phyloP scores from a whole-genome alignment of 2,329 filamentous ascomycete genomes.

The Arthrobotrys sinensis region DNA sequence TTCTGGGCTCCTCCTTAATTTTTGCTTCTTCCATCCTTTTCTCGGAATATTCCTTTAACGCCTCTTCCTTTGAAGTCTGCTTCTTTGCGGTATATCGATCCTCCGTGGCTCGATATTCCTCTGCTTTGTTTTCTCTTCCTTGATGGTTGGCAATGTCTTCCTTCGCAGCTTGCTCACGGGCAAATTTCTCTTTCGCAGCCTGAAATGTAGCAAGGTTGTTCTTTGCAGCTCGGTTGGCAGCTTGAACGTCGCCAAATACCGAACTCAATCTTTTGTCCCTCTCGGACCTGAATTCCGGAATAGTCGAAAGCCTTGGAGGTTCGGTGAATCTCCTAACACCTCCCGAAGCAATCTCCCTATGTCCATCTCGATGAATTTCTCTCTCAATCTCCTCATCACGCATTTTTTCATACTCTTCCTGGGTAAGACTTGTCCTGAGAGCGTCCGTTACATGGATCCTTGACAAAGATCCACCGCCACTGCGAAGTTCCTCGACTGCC shows the following conservation, averaged over 20 bases:
- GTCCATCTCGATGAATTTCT: slow-evolving; percentile 4
- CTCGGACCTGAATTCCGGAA: background rate
- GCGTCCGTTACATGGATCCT: background rate
- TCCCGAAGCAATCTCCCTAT: background rate
- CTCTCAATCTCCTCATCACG: slow-evolving; percentile 5
- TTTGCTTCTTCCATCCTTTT: background rate
- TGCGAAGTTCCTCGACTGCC: background rate
- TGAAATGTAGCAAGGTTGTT: background rate
- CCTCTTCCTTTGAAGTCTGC: background rate
- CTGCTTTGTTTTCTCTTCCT: no score
- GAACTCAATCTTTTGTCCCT: background rate
- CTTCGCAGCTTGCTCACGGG: background rate
- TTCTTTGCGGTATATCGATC: background rate
- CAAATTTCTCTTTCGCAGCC: background rate
- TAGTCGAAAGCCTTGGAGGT: background rate
- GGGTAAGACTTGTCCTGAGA: background rate
- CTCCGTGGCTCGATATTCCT: background rate
- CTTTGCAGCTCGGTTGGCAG: background rate
- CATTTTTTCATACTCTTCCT: background rate
- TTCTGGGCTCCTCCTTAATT: background rate
- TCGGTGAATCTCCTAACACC: background rate
- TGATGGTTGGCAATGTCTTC: background rate
- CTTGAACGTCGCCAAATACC: background rate
- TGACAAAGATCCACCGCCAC: background rate
- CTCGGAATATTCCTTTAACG: background rate